These are phyloP conservation scores for Murraya koenigii DNA, from an alignment of 345 rosid species.

Conservation along the genomic window DNA sequence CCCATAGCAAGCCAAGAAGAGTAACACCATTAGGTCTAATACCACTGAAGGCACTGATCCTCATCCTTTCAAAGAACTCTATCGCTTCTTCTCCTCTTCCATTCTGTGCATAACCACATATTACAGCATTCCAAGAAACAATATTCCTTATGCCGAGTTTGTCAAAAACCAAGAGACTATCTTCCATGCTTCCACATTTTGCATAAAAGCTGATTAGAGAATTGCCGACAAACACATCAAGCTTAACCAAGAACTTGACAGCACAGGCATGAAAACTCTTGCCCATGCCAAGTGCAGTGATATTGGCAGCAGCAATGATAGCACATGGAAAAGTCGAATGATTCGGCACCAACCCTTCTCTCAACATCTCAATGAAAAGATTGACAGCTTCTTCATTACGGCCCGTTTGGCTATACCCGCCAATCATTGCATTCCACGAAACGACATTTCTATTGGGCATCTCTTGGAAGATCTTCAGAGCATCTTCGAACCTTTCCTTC, in stretches of 20 bases:
- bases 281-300: slow-evolving; percentile 64
- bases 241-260: slow-evolving; percentile 47
- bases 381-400: slow-evolving; percentile 72
- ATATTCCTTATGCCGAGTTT: slow-evolving; percentile 34
- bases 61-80: slow-evolving; percentile 48
- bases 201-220: slow-evolving; percentile 75
- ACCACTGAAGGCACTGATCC: slow-evolving; percentile 22
- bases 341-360: slow-evolving; percentile 54
- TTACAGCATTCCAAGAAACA: slow-evolving; percentile 76
- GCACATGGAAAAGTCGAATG: slow-evolving; percentile 58
- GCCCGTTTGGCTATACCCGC: slow-evolving; percentile 77
- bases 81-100: slow-evolving; percentile 74
- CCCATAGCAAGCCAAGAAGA: slow-evolving; percentile 66
- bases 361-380: slow-evolving; percentile 62
- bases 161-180: slow-evolving; percentile 51
- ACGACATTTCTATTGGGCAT: slow-evolving; percentile 76
- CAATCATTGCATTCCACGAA: slow-evolving; percentile 78
- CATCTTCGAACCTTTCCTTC: slow-evolving; percentile 43
- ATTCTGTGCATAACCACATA: slow-evolving; percentile 78
- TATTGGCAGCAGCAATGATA: slow-evolving; percentile 59
- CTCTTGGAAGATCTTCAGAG: slow-evolving; percentile 37
- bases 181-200: slow-evolving; percentile 78
- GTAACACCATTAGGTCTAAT: slow-evolving; percentile 62
- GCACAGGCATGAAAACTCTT: slow-evolving; percentile 69
- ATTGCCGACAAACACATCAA: slow-evolving; percentile 48